A percentile compares a stretch with the other conserved stretches of the same genome.
These are phyloP conservation scores for Suhomyces emberorum DNA, from an alignment of 805 yeast species.

Conservation along the genomic window DNA sequence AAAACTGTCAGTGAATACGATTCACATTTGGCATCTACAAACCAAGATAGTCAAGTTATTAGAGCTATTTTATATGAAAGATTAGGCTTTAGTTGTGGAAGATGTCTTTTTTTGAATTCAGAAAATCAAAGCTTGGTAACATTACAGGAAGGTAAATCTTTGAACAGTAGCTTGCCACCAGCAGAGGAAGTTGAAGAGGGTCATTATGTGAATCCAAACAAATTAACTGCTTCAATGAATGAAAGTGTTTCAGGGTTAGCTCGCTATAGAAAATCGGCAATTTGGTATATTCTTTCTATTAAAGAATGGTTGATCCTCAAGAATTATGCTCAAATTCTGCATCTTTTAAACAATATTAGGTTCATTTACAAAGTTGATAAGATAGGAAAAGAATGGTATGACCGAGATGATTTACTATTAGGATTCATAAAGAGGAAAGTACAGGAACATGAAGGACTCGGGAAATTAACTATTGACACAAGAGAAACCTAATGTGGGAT, in stretches of 20 bases:
- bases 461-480: no score
- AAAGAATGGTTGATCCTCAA: conserved; percentile 54
- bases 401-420: conserved; percentile 28
- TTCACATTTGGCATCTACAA: conserved; percentile 35
- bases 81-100: conserved; percentile 47
- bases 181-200: conserved; percentile 21
- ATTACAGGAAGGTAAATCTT: conserved; percentile 1
- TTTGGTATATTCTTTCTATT: conserved; percentile 75
- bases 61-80: conserved; percentile 43
- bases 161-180: background rate
- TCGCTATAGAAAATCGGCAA: conserved; percentile 66
- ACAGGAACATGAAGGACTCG: no score
- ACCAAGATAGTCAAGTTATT: conserved; percentile 46
- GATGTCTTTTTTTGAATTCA: conserved; percentile 21
- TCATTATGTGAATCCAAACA: conserved; percentile 29
- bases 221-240: conserved; percentile 33
- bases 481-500: no score
- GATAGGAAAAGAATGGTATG: conserved; percentile 28
- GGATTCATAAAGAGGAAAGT: conserved; percentile 19
- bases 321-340: conserved; percentile 23
- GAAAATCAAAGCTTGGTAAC: conserved; percentile 4
- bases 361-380: conserved; percentile 18
- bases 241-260: conserved; percentile 50
- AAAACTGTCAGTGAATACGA: conserved; percentile 45
- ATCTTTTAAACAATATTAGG: conserved; percentile 25